Percentiles rank a stretch among this genome's conserved stretches.
Conservation (phyloP, 768 basidiomycete genomes). For the Naganishia vishniacii region DNA sequence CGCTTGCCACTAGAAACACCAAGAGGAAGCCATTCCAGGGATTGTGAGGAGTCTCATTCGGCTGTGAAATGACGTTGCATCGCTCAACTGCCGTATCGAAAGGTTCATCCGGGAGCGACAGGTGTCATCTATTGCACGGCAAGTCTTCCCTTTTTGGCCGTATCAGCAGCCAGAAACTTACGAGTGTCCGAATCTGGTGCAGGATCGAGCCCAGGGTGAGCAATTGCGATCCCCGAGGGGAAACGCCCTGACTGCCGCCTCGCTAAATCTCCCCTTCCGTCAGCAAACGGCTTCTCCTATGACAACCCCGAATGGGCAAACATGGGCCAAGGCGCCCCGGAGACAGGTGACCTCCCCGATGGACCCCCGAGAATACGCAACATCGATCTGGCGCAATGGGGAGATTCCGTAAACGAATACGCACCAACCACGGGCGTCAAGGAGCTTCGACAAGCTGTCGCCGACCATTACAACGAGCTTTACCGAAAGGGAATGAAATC, state of each 20-base stretch:
- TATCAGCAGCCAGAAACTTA: not conserved
- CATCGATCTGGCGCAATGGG: slow-evolving; percentile 57
- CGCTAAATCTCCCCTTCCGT: too few species aligned
- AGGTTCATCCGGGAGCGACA: slow-evolving; percentile 41
- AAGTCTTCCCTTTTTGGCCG: not conserved
- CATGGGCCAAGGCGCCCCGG: slow-evolving; percentile 77
- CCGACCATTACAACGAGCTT: slow-evolving; percentile 77
- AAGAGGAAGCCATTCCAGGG: slow-evolving; percentile 1
- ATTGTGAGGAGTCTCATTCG: slow-evolving; percentile 3
- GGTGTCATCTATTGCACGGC: slow-evolving; percentile 73
- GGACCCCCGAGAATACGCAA: slow-evolving; percentile 63
- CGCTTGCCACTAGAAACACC: not conserved
- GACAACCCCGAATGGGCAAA: slow-evolving; percentile 42
- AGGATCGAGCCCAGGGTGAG: slow-evolving; percentile 54
- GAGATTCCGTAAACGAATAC: slow-evolving; percentile 58
- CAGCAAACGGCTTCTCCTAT: slow-evolving; percentile 73
- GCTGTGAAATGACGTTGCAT: not conserved
- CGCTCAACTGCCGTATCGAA: slow-evolving; percentile 16
- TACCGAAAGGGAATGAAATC: slow-evolving; percentile 75
- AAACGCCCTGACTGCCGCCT: slow-evolving; percentile 55
- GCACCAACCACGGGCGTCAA: slow-evolving; percentile 89
- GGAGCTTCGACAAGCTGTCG: slow-evolving; percentile 77
- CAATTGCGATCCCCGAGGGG: too few species aligned
- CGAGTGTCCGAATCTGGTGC: not conserved
- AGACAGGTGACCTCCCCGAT: slow-evolving; percentile 62